A percentile compares a stretch with the other conserved stretches of the same genome.
Evolutionary conservation across 1,139 yeast species (phyloP).

Genomic region (Debaryomyces psychrophilus): DNA sequence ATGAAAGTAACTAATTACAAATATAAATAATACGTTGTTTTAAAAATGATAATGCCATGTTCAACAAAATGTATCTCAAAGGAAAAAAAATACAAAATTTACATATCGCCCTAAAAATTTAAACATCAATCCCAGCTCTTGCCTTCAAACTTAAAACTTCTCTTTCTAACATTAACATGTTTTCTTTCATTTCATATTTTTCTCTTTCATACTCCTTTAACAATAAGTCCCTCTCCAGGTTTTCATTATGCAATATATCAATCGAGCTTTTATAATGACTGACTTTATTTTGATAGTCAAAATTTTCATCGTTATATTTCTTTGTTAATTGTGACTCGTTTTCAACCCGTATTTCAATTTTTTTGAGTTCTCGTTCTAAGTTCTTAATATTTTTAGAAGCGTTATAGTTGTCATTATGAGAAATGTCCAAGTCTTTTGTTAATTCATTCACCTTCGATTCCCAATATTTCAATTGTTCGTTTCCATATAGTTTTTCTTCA

Average conservation of each 20-base stretch:
- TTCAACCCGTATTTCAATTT: conserved; percentile 39
- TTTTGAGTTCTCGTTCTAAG: conserved; percentile 38
- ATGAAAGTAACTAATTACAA: not conserved
- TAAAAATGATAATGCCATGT: not conserved
- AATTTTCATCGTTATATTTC: conserved; percentile 52
- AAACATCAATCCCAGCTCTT: conserved; percentile 24
- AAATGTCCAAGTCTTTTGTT: conserved; percentile 33
- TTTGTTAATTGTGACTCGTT: conserved; percentile 43
- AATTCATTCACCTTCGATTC: conserved; percentile 41
- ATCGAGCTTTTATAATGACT: conserved; percentile 39
- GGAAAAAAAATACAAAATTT: not conserved
- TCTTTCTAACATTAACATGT: conserved; percentile 57
- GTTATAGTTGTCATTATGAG: conserved; percentile 35
- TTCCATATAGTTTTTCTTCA: conserved; percentile 48
- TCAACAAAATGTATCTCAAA: not conserved
- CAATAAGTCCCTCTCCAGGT: conserved; percentile 46
- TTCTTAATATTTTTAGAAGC: conserved; percentile 34
- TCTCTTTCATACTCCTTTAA: conserved; percentile 40
- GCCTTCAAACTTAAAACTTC: conserved; percentile 68
- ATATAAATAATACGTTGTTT: not conserved
- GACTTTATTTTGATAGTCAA: conserved; percentile 48
- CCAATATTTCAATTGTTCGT: conserved; percentile 51
- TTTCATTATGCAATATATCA: conserved; percentile 40
- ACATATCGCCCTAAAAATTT: not conserved
- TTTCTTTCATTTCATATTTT: conserved; percentile 54